Conservation (phyloP, 495 filamentous ascomycete genomes). For the Podospora comata region DNA sequence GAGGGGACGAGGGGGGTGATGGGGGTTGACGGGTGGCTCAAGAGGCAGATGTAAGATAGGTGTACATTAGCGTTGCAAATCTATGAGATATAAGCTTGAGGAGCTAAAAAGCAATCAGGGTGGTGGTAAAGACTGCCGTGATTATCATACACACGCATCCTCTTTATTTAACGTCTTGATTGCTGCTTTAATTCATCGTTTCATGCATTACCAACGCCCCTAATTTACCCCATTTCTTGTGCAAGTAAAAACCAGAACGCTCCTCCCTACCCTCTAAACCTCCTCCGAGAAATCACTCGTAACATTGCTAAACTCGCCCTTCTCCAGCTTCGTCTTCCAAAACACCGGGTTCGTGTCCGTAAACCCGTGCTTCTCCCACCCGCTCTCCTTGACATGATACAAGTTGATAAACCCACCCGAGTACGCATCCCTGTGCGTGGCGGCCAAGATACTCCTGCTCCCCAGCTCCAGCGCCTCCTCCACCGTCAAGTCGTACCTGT, state of each 20-base stretch:
- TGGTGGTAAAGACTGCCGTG: not conserved
- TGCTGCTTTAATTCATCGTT: not conserved
- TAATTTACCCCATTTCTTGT: not conserved
- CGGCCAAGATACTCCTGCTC: conserved; percentile 87
- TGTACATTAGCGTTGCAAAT: not conserved
- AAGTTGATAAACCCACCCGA: conserved; percentile 98
- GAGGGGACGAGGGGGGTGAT: conserved; percentile 48
- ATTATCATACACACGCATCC: not conserved
- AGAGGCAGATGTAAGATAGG: conserved; percentile 6
- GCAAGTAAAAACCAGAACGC: not conserved
- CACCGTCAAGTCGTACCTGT: conserved; percentile 78
- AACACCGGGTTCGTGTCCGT: conserved; percentile 93
- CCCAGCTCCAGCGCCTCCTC: conserved; percentile 90
- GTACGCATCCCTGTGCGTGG: conserved; percentile 95
- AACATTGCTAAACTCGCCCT: conserved; percentile 97
- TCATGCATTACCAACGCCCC: not conserved
- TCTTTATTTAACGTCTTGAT: not conserved
- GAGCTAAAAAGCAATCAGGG: too few relatives aligned
- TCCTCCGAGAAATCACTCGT: conserved; percentile 65
- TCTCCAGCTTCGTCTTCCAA: conserved; percentile 98
- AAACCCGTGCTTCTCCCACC: conserved; percentile 98
- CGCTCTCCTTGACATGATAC: conserved; percentile 97
- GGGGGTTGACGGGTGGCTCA: conserved; percentile 37
- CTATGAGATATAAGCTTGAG: too few relatives aligned
- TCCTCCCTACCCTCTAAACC: conserved; percentile 6